Evolutionary conservation across 2,329 filamentous ascomycete genomes (phyloP), one percentile per base, ranked within the genome.

Genomic region (Trichoderma sp.): DNA sequence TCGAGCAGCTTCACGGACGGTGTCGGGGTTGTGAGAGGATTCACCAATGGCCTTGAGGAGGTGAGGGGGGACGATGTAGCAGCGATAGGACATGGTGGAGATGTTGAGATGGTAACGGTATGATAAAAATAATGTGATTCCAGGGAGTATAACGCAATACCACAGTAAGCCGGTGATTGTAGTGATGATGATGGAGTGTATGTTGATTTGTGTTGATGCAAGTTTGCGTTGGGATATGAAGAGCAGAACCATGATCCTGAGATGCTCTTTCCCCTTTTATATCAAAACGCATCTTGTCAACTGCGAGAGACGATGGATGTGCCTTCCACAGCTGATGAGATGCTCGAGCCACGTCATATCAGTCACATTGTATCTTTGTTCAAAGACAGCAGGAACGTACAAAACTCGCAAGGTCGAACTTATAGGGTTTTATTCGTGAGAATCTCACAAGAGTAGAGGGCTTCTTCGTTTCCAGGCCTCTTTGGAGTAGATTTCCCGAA

Each of bases 61-160:
- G 74, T 88, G 85, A 24, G 87, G 87, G 24, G 87, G 87, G 5
- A 88, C 84, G 75, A 87, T 84, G 75, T 81, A 85, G 80, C 85
- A 87, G 74, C 79, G 80, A 53, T 75, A 74, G 50, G 78, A 24
- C 79, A 80, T 80, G 66, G 21, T 74, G 65, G 50, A 68, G 29
- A 53, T 63, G n/a, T 53, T 14, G n/a, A 68, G n/a, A 53, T 63
- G n/a, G 24, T 12, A 14, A 16, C 12, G 12, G 5, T 45, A 18
- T 14, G 29, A 24, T 35, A 18, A 6, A 33, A 33, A 63, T 35
- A 11, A 12, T 63, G n/a, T 16, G 3, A n/a, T 14, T 31, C 7
- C 18, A 24, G 29, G 14, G n/a, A 18, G 4, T 2, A 33, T n/a
- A 45, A 45, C 41, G 9, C 5, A 31, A 31, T 63, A 31, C 18